Evolutionary conservation across 2,329 filamentous ascomycete species (phyloP), one percentile per base, ranked within the genome.

Genomic region (Emmonsiellopsis sp.): DNA sequence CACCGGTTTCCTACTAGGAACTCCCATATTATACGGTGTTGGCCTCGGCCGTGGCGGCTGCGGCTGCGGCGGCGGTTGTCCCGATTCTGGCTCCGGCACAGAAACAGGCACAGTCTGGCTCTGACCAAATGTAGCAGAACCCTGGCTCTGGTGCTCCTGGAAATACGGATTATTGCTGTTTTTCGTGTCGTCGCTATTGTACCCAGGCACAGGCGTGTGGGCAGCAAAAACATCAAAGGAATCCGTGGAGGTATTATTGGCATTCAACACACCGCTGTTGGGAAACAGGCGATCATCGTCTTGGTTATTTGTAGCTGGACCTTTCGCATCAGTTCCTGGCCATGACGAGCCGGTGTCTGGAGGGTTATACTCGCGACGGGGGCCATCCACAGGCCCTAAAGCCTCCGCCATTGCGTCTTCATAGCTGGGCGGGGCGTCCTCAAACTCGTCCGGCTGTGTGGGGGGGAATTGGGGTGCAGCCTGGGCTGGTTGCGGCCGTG

Each of bases 371-470:
- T 76, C 72, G 63, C 72, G 69, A 62, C 90, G 77, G 30, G 85
- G 74, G 56, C 84, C 86, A 65, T 89, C 81, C 53, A 89, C 81
- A 1, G 89, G 87, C 37, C 81, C 85, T 57, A 93, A 71, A 55
- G 84, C 81, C 59, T 88, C 85, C 6, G 89, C 90, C 71, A 96
- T 85, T 10, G 89, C 90, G 70, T 96, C 91, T 70, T 95, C 90
- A 65, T 97, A 97, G 63, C 89, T 95, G 7, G 91, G 91, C 15
- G 92, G 91, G n/a, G 89, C 88, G 53, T 93, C 89, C 34, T 89
- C 85, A 58, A 66, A 67, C 7, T 53, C 31, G 11, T 55, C 40
- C 32, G 34, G 20, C 47, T 50, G 49, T 42, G 59, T 55, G 53
- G 61, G 61, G 32, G 57, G 55, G 15, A 66, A 56, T 7, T 61